These are phyloP conservation scores for Aurinia saxatilis DNA, from an alignment of 345 rosid species.

Conservation along the genomic window DNA sequence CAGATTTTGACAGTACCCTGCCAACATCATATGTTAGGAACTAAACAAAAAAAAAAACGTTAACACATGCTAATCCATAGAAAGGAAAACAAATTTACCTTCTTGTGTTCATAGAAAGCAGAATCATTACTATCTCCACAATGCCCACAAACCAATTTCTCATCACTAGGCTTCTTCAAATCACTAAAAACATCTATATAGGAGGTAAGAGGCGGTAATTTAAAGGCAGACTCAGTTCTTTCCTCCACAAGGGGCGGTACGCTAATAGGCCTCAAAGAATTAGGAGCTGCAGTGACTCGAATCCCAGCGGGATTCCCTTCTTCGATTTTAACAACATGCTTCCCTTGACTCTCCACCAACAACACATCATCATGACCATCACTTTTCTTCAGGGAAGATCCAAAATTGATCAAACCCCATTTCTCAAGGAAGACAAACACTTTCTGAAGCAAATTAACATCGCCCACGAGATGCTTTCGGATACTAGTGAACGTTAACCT, in stretches of 20 bases:
- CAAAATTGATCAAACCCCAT: constrained; percentile 80
- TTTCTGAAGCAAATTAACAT: constrained; percentile 69
- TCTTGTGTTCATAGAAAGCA: constrained; percentile 37
- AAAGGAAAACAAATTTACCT: constrained; percentile 35
- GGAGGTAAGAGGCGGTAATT: constrained; percentile 62
- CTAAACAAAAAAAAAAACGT: not conserved
- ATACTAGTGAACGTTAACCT: constrained; percentile 72
- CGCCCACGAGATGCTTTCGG: constrained; percentile 75
- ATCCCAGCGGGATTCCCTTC: constrained; percentile 66
- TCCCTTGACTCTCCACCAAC: constrained; percentile 27
- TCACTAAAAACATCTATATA: constrained; percentile 62
- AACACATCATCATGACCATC: not conserved
- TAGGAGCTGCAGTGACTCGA: constrained; percentile 66
- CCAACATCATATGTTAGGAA: constrained; percentile 14
- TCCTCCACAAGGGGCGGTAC: constrained; percentile 29
- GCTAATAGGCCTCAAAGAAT: constrained; percentile 51
- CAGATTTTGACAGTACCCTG: constrained; percentile 52
- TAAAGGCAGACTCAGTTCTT: constrained; percentile 27
- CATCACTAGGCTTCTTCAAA: constrained; percentile 29
- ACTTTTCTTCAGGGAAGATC: constrained; percentile 5
- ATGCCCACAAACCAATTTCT: constrained; percentile 31
- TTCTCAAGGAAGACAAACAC: constrained; percentile 60
- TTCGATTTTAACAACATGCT: constrained; percentile 39
- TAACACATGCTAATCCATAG: not conserved
- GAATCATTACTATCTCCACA: constrained; percentile 52